Evolutionary conservation across 495 filamentous ascomycete genomes (phyloP).

Genomic region (Niebla homalea): DNA sequence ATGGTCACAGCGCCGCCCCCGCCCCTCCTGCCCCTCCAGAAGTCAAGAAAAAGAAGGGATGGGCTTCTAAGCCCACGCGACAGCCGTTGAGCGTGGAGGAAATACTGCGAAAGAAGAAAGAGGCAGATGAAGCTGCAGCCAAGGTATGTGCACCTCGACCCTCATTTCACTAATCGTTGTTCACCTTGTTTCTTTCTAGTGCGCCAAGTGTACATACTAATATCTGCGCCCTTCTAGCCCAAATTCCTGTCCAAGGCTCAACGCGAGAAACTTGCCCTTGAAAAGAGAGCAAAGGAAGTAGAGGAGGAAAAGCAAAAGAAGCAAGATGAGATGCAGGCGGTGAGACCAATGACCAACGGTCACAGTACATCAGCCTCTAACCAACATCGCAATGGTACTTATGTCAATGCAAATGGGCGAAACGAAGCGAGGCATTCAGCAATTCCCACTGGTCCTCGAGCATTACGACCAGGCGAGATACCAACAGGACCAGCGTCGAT

Average conservation of each 20-base stretch:
- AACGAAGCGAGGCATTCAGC: constrained; percentile 18
- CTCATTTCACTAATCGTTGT: constrained; percentile 5
- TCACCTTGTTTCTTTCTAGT: constrained; percentile 17
- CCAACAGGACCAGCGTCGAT: constrained; percentile 42
- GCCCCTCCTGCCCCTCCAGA: constrained; percentile 22
- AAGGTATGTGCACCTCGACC: constrained; percentile 37
- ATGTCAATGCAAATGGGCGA: constrained; percentile 10
- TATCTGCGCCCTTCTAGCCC: constrained; percentile 41
- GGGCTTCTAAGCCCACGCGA: constrained; percentile 25
- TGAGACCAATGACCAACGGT: constrained; percentile 21
- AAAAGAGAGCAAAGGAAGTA: constrained; percentile 75
- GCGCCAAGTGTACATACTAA: constrained; percentile 17
- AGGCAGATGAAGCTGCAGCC: constrained; percentile 61
- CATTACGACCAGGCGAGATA: constrained; percentile 46
- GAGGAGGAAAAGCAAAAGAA: constrained; percentile 50
- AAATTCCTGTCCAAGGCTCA: constrained; percentile 87
- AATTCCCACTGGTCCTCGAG: constrained; percentile 68
- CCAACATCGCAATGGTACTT: constrained; percentile 7
- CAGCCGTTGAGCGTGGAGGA: constrained; percentile 63
- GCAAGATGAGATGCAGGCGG: constrained; percentile 31
- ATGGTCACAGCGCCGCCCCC: constrained; percentile 8
- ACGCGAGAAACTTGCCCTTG: constrained; percentile 71
- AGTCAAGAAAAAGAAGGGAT: constrained; percentile 39
- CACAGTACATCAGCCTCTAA: constrained; percentile 13
- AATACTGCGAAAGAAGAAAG: constrained; percentile 62